Base-by-base conservation (phyloP, 805 yeast species). In the Millerago galiae region DNA sequence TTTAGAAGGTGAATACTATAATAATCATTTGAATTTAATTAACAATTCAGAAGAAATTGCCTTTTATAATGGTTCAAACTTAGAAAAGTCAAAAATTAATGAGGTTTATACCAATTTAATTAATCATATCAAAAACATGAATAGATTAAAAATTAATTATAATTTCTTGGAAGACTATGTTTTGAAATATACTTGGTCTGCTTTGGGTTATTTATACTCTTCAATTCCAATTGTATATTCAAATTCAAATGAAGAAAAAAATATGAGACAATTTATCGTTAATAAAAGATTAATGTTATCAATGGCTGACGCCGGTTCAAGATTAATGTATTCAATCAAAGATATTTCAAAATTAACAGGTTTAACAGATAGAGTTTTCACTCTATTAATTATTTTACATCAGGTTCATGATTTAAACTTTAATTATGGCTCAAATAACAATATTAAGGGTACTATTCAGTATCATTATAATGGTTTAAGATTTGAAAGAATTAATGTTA, bases 41-140 rank as follows among this genome's bases (percentile, higher is more conserved):
- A 82, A 83, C 44, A 90, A 90, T 56, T 82, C 89, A 56, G 98
- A 90, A 65, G 97, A 90, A 59, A 88, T 90, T 53, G 95, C 96
- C 0, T 90, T 90, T 58, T 90, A 89, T 60, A 89, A 89, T 58
- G 98, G 98, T 16, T 81, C 91, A 0, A 67, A 71, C 11, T 75
- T 89, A 45, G 97, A 90, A 62, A 83, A 81, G 55, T 55, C 63
- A 8, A 84, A 84, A 54, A 76, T 89, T 39, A 65, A 62, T 29
- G 71, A 70, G 33, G 72, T 83, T 14, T 89, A 83, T 58, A 60
- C 67, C 15, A 70, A 68, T 32, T 71, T 90, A 50, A 71, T 72
- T 58, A 60, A 64, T 25, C 87, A 81, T 48, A 65, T 78, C 43
- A 62, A 71, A 36, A 66, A 67, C 41, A 76, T 80, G 44, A 76